Evolutionary conservation across 2,329 filamentous ascomycete species (phyloP), one percentile per base, ranked within the genome.

Genomic region (Remersonia thermophila): DNA sequence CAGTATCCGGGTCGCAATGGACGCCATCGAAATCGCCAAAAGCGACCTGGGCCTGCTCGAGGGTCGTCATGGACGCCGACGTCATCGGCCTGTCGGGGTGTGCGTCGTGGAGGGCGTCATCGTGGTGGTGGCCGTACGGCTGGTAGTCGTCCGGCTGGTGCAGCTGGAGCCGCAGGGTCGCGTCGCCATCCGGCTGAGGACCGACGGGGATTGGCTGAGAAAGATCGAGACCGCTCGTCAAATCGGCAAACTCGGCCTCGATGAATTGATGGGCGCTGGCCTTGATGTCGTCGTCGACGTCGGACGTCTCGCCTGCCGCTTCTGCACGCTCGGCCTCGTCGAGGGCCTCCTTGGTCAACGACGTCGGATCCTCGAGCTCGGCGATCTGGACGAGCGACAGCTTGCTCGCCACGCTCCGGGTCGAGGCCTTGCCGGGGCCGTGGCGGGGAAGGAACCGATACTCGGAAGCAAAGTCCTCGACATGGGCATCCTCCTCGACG

Each of bases 11-110:
- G 18, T 73, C 69, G 53, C 77, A 84, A 52, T 89, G 82, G 11
- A 80, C 78, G 27, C 83, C 83, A 53, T 91, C 83, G 51, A 91
- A 91, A 53, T 87, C 82, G 29, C 75, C 71, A 61, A 89, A 91
- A 3, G 82, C 71, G 27, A 69, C 60, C 43, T 75, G 63, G 13
- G 73, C 73, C 52, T 82, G 75, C 23, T 80, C 75, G 39, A 67
- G 77, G 2, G 80, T 82, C 37, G 71, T 69, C 31, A 59, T 62
- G 3, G 74, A 78, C 9, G 62, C 69, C 8, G 70, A 62, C 3
- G 72, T 73, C 8, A 56, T 55, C 11, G 63, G 65, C 27, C 70
- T 60, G 27, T 66, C 63, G 7, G 5, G 20, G 5, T 49, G n/a
- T n/a, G n/a, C n/a, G n/a, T n/a, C n/a, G n/a, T n/a, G n/a, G n/a